Evolutionary conservation across 306 rosid genomes (phyloP), one percentile per base, ranked within the genome.

Genomic region (Lathyrus oleraceus): DNA sequence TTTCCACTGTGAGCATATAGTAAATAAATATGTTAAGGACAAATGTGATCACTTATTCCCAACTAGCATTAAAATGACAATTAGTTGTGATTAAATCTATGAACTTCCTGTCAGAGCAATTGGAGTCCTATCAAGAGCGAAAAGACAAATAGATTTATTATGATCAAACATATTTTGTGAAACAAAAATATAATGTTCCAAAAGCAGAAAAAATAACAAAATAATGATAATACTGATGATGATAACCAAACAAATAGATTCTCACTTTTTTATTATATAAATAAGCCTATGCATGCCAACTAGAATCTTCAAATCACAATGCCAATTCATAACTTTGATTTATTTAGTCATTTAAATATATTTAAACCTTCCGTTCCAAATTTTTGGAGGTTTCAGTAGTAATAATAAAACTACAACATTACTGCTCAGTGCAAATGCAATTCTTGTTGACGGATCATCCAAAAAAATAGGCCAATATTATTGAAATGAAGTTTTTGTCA

Each of bases 1-100:
- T 70, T 90, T 58, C 71, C 56, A 63, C 95, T 92, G 83, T 10
- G 25, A 59, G 44, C 54, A 72, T 5, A 67, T 4, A 62, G 60
- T 15, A 62, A 70, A 54, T 7, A 66, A 40, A 60, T 23, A 78
- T 20, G 48, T 63, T n/a, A 56, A 71, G 65, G 52, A 62, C 51
- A 59, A 60, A 17, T n/a, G 70, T 38, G 43, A 70, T 11, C 17
- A 65, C 61, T 36, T 53, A 62, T 40, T 17, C 64, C 47, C 23
- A 38, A 10, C 69, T 21, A 12, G 43, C 40, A 53, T 30, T 49
- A 63, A 39, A 17, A 57, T 47, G 47, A 73, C 60, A 74, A 78
- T 59, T 20, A 51, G 62, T 35, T 51, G 7, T 19, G 56, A 59
- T 27, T 30, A 69, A 69, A 52, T 39, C 40, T 36, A 61, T 64